phyloP scores from a whole-genome alignment of 2,329 filamentous ascomycete species.

The Monascus ruber region DNA sequence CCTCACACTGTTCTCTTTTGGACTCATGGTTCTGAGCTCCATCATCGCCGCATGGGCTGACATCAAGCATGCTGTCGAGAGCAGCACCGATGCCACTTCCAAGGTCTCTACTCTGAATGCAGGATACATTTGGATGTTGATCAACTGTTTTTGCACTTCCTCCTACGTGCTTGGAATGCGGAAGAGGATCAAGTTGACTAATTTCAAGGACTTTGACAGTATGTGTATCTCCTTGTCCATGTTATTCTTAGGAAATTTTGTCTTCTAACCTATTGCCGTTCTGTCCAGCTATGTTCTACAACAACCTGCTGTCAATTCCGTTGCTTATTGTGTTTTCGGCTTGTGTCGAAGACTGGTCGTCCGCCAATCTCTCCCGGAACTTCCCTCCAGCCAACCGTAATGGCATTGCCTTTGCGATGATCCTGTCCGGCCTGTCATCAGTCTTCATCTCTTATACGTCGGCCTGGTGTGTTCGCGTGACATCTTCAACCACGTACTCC shows the following conservation, averaged over 20 bases:
- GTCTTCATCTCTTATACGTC: constrained; percentile 99
- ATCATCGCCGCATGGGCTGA: constrained; percentile 95
- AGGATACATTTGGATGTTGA: constrained; percentile 94
- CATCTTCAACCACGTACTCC: constrained; percentile 93
- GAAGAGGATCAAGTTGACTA: constrained; percentile 98
- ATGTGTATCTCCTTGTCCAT: constrained; percentile 35
- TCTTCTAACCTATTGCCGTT: constrained; percentile 10
- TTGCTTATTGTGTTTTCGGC: constrained; percentile 75
- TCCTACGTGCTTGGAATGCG: constrained; percentile 86
- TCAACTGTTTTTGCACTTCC: constrained; percentile 92
- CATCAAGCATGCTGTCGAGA: constrained; percentile 71
- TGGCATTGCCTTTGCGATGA: constrained; percentile 72
- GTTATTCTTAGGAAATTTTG: not conserved
- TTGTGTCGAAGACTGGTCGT: constrained; percentile 83
- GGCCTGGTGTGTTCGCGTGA: constrained; percentile 96
- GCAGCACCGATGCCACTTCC: constrained; percentile 53
- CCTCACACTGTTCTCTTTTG: constrained; percentile 84
- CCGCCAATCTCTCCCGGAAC: constrained; percentile 69
- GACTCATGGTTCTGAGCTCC: constrained; percentile 91
- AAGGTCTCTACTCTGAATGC: constrained; percentile 84
- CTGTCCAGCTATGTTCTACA: constrained; percentile 89
- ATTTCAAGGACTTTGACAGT: constrained; percentile 99
- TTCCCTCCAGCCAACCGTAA: constrained; percentile 77
- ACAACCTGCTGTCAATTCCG: constrained; percentile 94
- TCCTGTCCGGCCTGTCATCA: constrained; percentile 83